Evolutionary conservation across 805 yeast genomes (phyloP), one percentile per base, ranked within the genome.

Genomic region (Groenewaldozyma tartarivorans): DNA sequence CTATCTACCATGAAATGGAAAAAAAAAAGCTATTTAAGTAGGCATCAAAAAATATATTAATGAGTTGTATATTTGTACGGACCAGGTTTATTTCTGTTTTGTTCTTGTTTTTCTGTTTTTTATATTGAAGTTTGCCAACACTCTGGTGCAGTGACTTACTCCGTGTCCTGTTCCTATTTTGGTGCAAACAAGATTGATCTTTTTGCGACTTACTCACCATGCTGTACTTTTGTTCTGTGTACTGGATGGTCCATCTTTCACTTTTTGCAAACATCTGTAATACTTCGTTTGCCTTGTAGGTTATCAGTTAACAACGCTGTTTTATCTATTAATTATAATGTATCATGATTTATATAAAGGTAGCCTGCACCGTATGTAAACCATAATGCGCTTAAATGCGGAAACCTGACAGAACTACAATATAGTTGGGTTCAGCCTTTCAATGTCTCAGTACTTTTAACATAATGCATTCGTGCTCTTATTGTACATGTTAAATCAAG

Each of bases 101-200:
- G 29, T 24, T 30, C 40, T 9, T 29, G 22, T 16, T 15, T 16
- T 34, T 34, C n/a, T 6, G 30, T 20, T 19, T 20, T 20, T 27
- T 38, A 20, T 29, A 17, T 13, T 30, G n/a, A 35, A 64, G 85
- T 79, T 83, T 82, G 88, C 85, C 80, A 76, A 82, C 94, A 83
- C 90, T 81, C 92, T 81, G 92, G 87, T 77, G 80, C 79, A 74
- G 69, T 68, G 72, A 76, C 57, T 38, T 35, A 39, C 42, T 46
- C 78, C 61, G 65, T 80, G 76, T 72, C 72, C 72, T 74, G 79
- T 74, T 79, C 88, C 94, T 80, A 82, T 83, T 83, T 79, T 77
- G 76, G 81, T 67, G 87, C 87, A 80, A 84, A 81, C 94, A 67
- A 84, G 86, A 81, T 62, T 48, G 50, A 71, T n/a, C 4, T 37